Evolutionary conservation across 1,139 yeast genomes (phyloP).

Genomic region (Pichia sp.): DNA sequence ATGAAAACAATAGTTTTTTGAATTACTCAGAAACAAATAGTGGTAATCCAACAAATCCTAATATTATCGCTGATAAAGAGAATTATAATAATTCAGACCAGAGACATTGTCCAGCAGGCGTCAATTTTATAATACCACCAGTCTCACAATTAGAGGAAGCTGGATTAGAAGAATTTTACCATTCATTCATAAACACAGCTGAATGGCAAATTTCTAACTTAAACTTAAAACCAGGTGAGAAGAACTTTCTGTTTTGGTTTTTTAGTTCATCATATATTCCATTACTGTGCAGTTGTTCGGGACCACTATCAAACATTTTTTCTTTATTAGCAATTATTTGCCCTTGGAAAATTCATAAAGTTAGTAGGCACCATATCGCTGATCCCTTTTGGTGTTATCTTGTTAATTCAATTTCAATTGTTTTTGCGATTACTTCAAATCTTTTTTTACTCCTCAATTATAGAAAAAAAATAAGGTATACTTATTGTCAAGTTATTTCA

Average conservation of each 20-base stretch:
- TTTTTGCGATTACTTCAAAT: conserved; percentile 61
- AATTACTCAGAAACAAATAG: background rate
- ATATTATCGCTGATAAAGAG: background rate
- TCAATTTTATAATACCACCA: conserved; percentile 6
- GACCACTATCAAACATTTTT: conserved; percentile 70
- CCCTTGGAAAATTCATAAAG: conserved; percentile 47
- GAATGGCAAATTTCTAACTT: conserved; percentile 27
- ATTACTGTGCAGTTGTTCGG: conserved; percentile 65
- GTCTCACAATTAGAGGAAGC: conserved; percentile 12
- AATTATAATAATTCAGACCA: background rate
- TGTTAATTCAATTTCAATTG: conserved; percentile 56
- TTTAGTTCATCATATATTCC: conserved; percentile 62
- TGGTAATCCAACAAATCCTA: background rate
- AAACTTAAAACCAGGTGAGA: conserved; percentile 41
- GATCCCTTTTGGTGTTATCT: conserved; percentile 42
- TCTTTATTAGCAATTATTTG: conserved; percentile 68
- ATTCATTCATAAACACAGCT: conserved; percentile 20
- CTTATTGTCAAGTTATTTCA: conserved; percentile 53
- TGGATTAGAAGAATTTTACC: conserved; percentile 19
- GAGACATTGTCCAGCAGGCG: background rate
- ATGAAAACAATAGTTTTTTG: background rate
- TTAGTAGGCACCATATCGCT: conserved; percentile 26
- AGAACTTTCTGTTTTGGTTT: conserved; percentile 50
- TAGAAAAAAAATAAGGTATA: conserved; percentile 49
- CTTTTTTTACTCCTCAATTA: conserved; percentile 61